A percentile compares a stretch with the other conserved stretches of the same genome.
phyloP scores from a whole-genome alignment of 2,329 filamentous ascomycete genomes.

The Paecilomyces dactylethromorphus region DNA sequence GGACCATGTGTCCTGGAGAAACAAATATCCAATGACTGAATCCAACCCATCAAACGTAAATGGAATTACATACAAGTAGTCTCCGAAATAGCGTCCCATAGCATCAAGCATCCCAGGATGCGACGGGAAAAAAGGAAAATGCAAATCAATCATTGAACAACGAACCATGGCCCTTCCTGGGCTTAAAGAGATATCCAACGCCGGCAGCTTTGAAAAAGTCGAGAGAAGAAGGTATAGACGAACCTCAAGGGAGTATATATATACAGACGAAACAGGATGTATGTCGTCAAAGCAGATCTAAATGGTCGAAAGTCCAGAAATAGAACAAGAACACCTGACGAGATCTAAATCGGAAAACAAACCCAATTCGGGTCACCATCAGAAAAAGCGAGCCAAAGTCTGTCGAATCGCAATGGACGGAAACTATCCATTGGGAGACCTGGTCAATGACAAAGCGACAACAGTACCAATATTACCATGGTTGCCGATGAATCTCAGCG shows the following conservation, averaged over 20 bases:
- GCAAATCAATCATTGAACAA: neutral
- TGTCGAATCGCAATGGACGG: neutral
- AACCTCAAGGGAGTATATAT: conserved; percentile 24
- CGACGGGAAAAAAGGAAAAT: neutral
- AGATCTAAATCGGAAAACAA: neutral
- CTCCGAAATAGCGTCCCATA: neutral
- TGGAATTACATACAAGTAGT: neutral
- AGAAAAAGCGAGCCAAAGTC: neutral
- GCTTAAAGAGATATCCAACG: conserved; percentile 2
- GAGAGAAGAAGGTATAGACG: conserved; percentile 9
- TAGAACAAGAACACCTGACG: neutral
- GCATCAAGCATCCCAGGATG: neutral
- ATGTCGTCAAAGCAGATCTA: conserved; percentile 12
- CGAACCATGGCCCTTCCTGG: neutral
- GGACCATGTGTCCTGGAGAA: neutral
- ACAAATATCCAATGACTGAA: neutral
- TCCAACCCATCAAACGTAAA: neutral
- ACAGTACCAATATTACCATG: neutral
- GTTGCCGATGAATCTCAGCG: neutral
- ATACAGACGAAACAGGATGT: conserved; percentile 26
- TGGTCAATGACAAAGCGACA: neutral
- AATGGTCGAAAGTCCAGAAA: conserved; percentile 8
- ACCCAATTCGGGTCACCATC: neutral
- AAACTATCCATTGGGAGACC: neutral
- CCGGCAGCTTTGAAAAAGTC: neutral